These are phyloP conservation scores for Brasenia schreberi DNA, from an alignment of 164 flowering plant genomes.

Conservation along the genomic window DNA sequence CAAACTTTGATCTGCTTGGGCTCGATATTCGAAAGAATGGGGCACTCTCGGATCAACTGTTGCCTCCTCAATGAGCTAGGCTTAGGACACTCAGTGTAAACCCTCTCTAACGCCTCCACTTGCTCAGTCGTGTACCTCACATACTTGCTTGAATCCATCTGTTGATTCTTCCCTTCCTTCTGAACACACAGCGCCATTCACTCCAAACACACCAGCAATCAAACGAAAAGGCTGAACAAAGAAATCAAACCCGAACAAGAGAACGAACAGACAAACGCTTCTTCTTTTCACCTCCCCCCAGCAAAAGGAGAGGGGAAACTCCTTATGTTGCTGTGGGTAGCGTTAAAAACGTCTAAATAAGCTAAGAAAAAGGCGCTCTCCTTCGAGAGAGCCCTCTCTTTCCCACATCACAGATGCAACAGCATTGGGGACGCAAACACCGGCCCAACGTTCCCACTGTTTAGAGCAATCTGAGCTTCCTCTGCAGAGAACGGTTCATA, in stretches of 20 bases:
- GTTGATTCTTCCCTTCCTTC: conserved; percentile 14
- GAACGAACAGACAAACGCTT: neutral
- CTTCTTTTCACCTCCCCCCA: neutral
- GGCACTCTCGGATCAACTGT: conserved; percentile 76
- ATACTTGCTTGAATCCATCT: conserved; percentile 65
- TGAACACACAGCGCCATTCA: conserved; percentile 37
- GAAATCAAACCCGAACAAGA: neutral
- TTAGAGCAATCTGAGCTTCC: neutral
- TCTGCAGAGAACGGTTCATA: neutral
- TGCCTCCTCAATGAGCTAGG: conserved; percentile 74
- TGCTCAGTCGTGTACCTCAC: conserved; percentile 86
- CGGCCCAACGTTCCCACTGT: neutral
- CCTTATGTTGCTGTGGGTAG: conserved; percentile 4
- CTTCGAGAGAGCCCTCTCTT: conserved; percentile 60
- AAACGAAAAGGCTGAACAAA: neutral
- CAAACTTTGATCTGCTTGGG: conserved; percentile 94
- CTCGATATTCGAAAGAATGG: conserved; percentile 72
- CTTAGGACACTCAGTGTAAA: conserved; percentile 75
- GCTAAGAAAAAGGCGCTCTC: conserved; percentile 45
- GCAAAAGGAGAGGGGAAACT: neutral
- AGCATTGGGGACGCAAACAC: neutral
- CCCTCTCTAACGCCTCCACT: conserved; percentile 82
- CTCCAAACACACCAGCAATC: neutral
- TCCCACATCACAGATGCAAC: conserved; percentile 30
- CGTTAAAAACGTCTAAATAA: conserved; percentile 4